Evolutionary conservation across 371 early-diverging fungal species (phyloP), one percentile per base, ranked within the genome.

Genomic region (Mortierella sp.): DNA sequence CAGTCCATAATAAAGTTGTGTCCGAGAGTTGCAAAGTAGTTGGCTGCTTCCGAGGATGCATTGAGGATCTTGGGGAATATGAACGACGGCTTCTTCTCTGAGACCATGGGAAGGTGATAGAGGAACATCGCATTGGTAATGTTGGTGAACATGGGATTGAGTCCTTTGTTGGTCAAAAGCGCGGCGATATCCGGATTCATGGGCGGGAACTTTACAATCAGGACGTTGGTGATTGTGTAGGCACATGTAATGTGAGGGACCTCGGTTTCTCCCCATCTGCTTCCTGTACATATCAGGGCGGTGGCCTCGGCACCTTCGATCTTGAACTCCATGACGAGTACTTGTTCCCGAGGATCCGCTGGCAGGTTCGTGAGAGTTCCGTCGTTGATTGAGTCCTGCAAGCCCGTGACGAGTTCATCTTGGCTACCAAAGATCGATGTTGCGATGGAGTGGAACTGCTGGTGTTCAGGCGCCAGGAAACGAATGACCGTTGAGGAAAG

Each of bases 1-100:
- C 76, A 76, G 54, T 76, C 76, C 70, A 76, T 13, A n/a, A 76
- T 42, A 76, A 76, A 76, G 76, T 76, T 76, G 42, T 70, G 60
- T 34, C 76, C 76, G 26, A 76, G 31, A 13, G 16, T 1, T n/a
- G 76, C 76, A n/a, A 76, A n/a, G 55, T 76, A 76, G 38, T 24
- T 11, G 24, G 71, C 13, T 9, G 70, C 76, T 13, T 13, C 55
- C 48, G 31, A 13, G 26, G 76, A 68, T 26, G 60, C 55, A 24
- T 76, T 52, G 54, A 76, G 42, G 71, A 70, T 70, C 57, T 76
- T 70, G 70, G 76, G 31, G 55, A 76, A 50, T n/a, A n/a, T 26
- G 42, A 52, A 76, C 9, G 70, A 70, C 28, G 63, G 38, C 21
- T 38, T 68, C 3, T 70, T 26, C 45, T 50, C 19, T 44, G 76